Evolutionary conservation across 2,329 filamentous ascomycete species (phyloP).

Genomic region (Alternaria alternata): DNA sequence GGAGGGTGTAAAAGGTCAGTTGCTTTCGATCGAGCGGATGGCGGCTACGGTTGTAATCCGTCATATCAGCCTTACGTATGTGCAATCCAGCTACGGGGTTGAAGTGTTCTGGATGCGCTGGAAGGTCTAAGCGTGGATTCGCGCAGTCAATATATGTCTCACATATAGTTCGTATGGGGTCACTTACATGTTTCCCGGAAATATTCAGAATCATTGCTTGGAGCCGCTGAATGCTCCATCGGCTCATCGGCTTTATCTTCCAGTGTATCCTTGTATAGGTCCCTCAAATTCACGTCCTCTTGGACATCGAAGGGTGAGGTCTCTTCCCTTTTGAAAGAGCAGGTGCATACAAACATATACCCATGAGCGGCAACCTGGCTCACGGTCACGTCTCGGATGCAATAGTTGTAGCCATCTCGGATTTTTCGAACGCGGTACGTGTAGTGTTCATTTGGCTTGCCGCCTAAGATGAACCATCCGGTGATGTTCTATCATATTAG

Average conservation of each 20-base stretch:
- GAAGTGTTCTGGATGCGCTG: constrained; percentile 46
- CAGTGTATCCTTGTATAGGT: constrained; percentile 43
- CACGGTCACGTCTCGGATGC: constrained; percentile 61
- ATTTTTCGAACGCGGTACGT: constrained; percentile 61
- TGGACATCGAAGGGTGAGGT: constrained; percentile 43
- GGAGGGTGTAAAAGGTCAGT: constrained; percentile 46
- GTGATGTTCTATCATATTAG: constrained; percentile 56
- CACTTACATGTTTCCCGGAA: constrained; percentile 9
- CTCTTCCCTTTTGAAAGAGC: constrained; percentile 62
- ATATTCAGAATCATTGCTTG: constrained; percentile 11
- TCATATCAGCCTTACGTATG: constrained; percentile 63
- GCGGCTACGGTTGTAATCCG: constrained; percentile 53
- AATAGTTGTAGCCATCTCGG: constrained; percentile 62
- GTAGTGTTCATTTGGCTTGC: constrained; percentile 58
- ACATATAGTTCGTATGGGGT: background rate
- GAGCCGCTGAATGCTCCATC: constrained; percentile 33
- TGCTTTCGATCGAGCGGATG: constrained; percentile 46
- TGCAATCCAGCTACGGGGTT: constrained; percentile 57
- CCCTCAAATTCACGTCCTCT: constrained; percentile 45
- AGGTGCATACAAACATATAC: constrained; percentile 61
- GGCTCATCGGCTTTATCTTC: constrained; percentile 20
- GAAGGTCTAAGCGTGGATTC: constrained; percentile 23
- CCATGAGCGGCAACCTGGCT: constrained; percentile 56
- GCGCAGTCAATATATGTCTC: background rate
- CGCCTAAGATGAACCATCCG: constrained; percentile 61